These are phyloP conservation scores for Pseudogymnoascus sp. DNA, from an alignment of 2,329 filamentous ascomycete species.

Conservation along the genomic window DNA sequence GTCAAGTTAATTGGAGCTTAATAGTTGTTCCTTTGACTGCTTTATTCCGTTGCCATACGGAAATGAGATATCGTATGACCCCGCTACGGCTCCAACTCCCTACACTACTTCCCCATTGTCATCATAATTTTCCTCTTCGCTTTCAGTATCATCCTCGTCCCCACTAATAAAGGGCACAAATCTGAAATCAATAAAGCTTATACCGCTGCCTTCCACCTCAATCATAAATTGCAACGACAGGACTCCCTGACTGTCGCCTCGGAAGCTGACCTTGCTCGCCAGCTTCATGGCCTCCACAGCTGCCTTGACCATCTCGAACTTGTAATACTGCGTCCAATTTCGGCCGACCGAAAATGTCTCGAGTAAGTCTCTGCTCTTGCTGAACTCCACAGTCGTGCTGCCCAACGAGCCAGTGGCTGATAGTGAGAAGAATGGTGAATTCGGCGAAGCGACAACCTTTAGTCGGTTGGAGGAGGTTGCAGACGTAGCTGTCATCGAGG, in stretches of 20 bases:
- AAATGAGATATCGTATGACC: background rate
- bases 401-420: conserved; percentile 54
- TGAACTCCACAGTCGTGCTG: conserved; percentile 58
- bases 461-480: conserved; percentile 65
- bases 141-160: conserved; percentile 39
- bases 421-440: conserved; percentile 55
- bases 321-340: conserved; percentile 64
- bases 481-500: conserved; percentile 22
- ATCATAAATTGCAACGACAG: conserved; percentile 95
- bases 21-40: background rate
- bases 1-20: background rate
- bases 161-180: conserved; percentile 65
- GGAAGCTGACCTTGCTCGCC: conserved; percentile 83
- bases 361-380: conserved; percentile 55
- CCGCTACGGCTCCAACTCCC: background rate
- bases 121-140: conserved; percentile 3
- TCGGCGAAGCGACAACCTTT: conserved; percentile 56
- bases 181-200: conserved; percentile 74
- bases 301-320: conserved; percentile 77
- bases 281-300: conserved; percentile 88
- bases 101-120: background rate
- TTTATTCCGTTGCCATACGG: background rate
- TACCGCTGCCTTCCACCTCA: conserved; percentile 62
- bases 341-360: conserved; percentile 63
- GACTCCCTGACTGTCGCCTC: conserved; percentile 82